These are phyloP conservation scores for Trichoderma sp. DNA, from an alignment of 2,329 filamentous ascomycete species.

Conservation along the genomic window DNA sequence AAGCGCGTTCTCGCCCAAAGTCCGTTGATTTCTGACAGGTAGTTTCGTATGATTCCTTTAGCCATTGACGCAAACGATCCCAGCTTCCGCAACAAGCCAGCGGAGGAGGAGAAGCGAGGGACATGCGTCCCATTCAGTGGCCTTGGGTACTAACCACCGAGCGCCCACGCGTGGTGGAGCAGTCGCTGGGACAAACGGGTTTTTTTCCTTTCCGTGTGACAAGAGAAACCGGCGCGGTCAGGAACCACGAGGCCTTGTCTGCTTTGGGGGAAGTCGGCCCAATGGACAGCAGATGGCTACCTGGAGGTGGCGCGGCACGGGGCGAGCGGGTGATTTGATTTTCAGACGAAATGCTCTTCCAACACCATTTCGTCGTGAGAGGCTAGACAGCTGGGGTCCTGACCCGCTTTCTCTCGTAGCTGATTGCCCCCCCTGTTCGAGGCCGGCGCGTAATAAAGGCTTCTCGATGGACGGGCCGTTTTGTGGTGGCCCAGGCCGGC, in stretches of 20 bases:
- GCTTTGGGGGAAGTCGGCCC: slow-evolving; percentile 10
- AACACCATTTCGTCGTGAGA: slow-evolving; percentile 18
- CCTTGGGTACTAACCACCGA: background rate
- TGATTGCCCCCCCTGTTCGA: slow-evolving; percentile 41
- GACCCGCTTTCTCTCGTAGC: slow-evolving; percentile 18
- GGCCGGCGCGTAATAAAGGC: slow-evolving; percentile 52
- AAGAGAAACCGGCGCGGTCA: slow-evolving; percentile 1
- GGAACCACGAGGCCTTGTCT: slow-evolving; percentile 2
- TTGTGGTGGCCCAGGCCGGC: slow-evolving; percentile 33
- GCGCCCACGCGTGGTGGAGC: slow-evolving; percentile 4
- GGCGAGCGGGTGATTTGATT: slow-evolving; percentile 25
- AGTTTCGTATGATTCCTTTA: background rate
- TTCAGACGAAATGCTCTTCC: slow-evolving; percentile 14
- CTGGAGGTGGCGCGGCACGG: slow-evolving; percentile 37
- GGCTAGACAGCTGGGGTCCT: slow-evolving; percentile 19
- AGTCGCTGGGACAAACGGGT: background rate
- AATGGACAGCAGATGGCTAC: slow-evolving; percentile 4
- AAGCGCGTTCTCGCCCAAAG: slow-evolving; percentile 6
- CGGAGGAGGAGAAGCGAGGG: slow-evolving; percentile 3
- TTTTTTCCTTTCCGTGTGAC: slow-evolving; percentile 9
- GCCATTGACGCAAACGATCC: background rate
- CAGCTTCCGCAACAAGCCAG: slow-evolving; percentile 5
- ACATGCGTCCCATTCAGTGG: background rate
- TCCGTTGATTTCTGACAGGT: slow-evolving; percentile 3
- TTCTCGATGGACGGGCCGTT: slow-evolving; percentile 45